Base-by-base conservation (phyloP, 768 basidiomycete species). In the Porphyrellus cyaneotinctus region DNA sequence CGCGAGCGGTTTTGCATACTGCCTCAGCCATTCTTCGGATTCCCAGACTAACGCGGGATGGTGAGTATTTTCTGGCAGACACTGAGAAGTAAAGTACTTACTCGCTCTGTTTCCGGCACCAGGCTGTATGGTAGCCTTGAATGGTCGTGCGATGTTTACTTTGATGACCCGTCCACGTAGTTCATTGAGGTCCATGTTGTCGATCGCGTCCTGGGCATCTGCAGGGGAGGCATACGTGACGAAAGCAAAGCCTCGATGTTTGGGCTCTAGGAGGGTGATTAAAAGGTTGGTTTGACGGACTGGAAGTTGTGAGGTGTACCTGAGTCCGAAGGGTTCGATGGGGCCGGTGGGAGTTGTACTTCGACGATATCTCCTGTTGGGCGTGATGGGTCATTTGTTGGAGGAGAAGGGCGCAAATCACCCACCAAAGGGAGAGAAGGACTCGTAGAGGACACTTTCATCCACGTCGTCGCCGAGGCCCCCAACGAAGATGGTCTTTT, bases 181-280 rank as follows among this genome's bases (percentile, higher is more conserved):
- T 66, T 95, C 94, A 64, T 95, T 97, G 71, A 95, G 74, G 70
- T 98, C 94, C 91, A 94, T 97, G 73, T 98, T 98, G 76, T 98
- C 95, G 55, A 97, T 95, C 26, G 95, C 95, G 67, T 97, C 95
- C 65, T 91, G 88, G 6, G 95, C 94, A 70, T 95, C 92, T 22
- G 80, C 79, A 10, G 88, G 66, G 8, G 85, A 87, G 12, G 83
- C 72, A 67, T 82, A 98, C 2, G 93, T 94, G 43, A 97, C 82
- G 66, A 97, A 97, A 10, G 87, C 95, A 72, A 94, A 97, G 11
- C 95, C 95, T 41, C 93, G 84, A 68, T 92, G 91, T 72, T 88
- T 91, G n/a, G 72, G 71, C 56, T 87, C 88, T 88, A 53, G 12
- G 30, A 18, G 20, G 32, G 24, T 20, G 23, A 20, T 57, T 18